These are phyloP conservation scores for Auricularia auricula-judae DNA, from an alignment of 768 basidiomycete species.

Conservation along the genomic window DNA sequence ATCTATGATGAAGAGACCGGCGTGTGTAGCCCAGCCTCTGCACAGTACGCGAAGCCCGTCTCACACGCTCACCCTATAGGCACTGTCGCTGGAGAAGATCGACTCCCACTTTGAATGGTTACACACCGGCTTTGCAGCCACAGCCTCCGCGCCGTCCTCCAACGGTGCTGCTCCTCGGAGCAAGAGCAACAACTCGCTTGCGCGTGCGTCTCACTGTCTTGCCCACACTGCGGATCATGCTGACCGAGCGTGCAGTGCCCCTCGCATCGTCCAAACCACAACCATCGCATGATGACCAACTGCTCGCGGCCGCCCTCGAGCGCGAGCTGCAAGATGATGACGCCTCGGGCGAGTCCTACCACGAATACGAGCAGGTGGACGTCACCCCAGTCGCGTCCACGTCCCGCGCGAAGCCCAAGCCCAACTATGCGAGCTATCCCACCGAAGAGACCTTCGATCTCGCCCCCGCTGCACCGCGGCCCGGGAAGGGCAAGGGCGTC, in stretches of 20 bases:
- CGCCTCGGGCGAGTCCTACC: conserved; percentile 18
- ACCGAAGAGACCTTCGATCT: background rate
- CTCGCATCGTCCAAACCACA: conserved; percentile 4
- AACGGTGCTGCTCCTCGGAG: conserved; percentile 11
- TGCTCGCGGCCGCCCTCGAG: conserved; percentile 20
- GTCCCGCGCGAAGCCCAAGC: no score
- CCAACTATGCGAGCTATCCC: background rate
- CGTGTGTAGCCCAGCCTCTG: conserved; percentile 28
- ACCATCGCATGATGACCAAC: conserved; percentile 19
- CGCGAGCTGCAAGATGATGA: conserved; percentile 19
- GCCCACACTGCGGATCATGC: background rate
- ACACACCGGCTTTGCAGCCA: conserved; percentile 31
- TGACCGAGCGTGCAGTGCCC: background rate
- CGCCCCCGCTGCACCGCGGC: background rate
- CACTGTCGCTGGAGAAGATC: conserved; percentile 63
- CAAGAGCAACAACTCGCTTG: conserved; percentile 10
- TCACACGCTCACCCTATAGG: conserved; percentile 27
- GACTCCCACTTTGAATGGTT: conserved; percentile 51
- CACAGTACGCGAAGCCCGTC: background rate
- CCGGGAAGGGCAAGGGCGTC: conserved; percentile 1
- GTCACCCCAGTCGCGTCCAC: background rate
- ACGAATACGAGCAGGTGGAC: background rate
- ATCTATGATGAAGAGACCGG: conserved; percentile 69
- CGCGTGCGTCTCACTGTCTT: conserved; percentile 9
- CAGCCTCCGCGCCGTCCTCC: conserved; percentile 17